Evolutionary conservation across 176 grass and related monocot species (phyloP).

Genomic region (Phoenix roebelenii): DNA sequence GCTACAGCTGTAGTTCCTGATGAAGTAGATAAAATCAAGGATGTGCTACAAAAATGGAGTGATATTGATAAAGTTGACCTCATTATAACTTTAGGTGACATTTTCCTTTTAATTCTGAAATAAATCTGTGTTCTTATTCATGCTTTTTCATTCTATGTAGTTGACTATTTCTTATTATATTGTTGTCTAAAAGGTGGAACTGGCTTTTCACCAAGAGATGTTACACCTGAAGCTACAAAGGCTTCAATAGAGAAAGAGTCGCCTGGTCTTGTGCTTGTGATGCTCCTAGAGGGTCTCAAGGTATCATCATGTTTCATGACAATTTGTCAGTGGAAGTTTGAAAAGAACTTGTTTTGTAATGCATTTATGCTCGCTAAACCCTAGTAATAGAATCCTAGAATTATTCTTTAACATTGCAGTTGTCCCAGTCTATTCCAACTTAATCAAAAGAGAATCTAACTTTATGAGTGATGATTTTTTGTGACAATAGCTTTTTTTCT

Average conservation of each 20-base stretch:
- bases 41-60: constrained; percentile 49
- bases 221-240: constrained; percentile 89
- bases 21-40: constrained; percentile 80
- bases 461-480: no score
- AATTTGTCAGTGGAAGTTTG: no score
- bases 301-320: constrained; percentile 19
- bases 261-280: constrained; percentile 66
- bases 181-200: constrained; percentile 53
- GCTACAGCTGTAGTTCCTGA: constrained; percentile 79
- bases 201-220: constrained; percentile 86
- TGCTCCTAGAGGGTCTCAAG: constrained; percentile 94
- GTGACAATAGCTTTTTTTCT: no score
- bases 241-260: constrained; percentile 76
- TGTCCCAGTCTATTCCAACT: no score
- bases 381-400: no score
- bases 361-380: not conserved
- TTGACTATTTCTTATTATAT: constrained; percentile 6
- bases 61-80: constrained; percentile 59
- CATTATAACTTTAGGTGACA: constrained; percentile 79
- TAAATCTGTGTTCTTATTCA: no score
- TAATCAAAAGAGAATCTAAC: no score
- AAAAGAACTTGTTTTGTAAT: no score
- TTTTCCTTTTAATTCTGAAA: constrained; percentile 16
- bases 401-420: no score
- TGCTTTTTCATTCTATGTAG: no score